These are phyloP conservation scores for Paramyrothecium roridum DNA, from an alignment of 2,329 filamentous ascomycete species.

Conservation along the genomic window DNA sequence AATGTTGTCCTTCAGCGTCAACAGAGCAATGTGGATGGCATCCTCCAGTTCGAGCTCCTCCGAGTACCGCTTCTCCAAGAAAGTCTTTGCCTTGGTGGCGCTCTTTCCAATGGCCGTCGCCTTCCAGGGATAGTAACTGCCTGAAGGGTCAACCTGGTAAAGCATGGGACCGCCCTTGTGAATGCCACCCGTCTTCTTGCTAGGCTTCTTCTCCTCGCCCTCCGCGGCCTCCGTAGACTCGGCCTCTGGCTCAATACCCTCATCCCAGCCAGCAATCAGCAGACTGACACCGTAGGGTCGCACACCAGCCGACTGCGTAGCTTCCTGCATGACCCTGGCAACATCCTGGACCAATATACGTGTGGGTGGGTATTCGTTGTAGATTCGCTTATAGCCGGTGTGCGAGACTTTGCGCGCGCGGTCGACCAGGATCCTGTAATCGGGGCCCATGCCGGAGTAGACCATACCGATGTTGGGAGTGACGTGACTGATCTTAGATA, in stretches of 20 bases:
- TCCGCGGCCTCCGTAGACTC: conserved; percentile 54
- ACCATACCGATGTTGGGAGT: conserved; percentile 99
- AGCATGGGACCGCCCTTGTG: conserved; percentile 94
- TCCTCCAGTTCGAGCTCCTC: conserved; percentile 96
- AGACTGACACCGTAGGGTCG: conserved; percentile 94
- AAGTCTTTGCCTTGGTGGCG: conserved; percentile 96
- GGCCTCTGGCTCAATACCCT: conserved; percentile 85
- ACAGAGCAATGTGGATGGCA: conserved; percentile 93
- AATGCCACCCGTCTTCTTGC: conserved; percentile 90
- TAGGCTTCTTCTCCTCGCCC: conserved; percentile 70
- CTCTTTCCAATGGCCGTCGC: conserved; percentile 98
- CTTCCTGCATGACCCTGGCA: conserved; percentile 96
- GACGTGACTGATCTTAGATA: conserved; percentile 96
- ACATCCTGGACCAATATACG: conserved; percentile 99
- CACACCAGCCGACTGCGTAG: conserved; percentile 96
- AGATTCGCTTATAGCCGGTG: conserved; percentile 98
- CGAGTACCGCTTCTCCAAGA: conserved; percentile 98
- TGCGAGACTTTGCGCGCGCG: conserved; percentile 97
- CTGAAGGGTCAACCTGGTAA: conserved; percentile 98
- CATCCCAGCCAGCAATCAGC: conserved; percentile 95
- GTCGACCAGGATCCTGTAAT: conserved; percentile 96
- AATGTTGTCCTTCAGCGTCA: conserved; percentile 98
- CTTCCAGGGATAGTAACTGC: conserved; percentile 99
- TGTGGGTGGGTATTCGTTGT: conserved; percentile 99
- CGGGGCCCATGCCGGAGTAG: conserved; percentile 97